Conservation (phyloP, 805 yeast species). For the Komagataella pseudopastoris region DNA sequence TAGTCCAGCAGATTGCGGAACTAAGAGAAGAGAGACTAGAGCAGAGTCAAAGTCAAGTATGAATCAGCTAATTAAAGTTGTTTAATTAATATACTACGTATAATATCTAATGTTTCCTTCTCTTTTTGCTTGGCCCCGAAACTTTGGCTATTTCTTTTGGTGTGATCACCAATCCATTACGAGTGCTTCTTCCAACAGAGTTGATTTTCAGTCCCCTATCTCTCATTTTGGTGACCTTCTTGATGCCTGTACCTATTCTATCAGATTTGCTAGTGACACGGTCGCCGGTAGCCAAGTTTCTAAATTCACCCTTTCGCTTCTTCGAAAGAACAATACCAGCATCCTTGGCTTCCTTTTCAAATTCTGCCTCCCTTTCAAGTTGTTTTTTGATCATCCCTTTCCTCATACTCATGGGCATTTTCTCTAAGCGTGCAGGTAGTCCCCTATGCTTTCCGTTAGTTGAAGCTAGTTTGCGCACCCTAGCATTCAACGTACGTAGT, state of each 20-base stretch:
- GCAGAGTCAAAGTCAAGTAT: not conserved
- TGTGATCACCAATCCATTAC: conserved; percentile 66
- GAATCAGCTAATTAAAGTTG: not conserved
- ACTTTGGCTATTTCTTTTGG: conserved; percentile 48
- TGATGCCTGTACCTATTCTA: conserved; percentile 34
- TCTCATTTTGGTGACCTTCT: conserved; percentile 27
- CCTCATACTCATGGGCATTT: conserved; percentile 81
- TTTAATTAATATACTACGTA: not conserved
- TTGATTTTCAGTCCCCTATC: conserved; percentile 72
- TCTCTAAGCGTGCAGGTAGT: conserved; percentile 32
- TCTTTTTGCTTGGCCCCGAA: conserved; percentile 11
- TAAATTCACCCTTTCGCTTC: conserved; percentile 50
- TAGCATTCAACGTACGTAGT: conserved; percentile 43
- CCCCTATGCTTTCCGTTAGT: conserved; percentile 25
- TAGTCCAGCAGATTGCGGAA: conserved; percentile 42
- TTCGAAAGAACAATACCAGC: conserved; percentile 83
- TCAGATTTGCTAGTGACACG: conserved; percentile 38
- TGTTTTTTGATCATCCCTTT: conserved; percentile 67
- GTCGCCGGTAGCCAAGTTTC: conserved; percentile 40
- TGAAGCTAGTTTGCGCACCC: conserved; percentile 36
- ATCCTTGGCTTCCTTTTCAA: conserved; percentile 69
- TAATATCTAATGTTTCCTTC: conserved; percentile 1
- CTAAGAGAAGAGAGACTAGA: conserved; percentile 37
- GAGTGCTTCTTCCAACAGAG: conserved; percentile 62
- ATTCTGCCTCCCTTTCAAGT: conserved; percentile 33